These are phyloP conservation scores for Coelastrella sp. DNA, from an alignment of 139 green algal genomes.

Conservation along the genomic window DNA sequence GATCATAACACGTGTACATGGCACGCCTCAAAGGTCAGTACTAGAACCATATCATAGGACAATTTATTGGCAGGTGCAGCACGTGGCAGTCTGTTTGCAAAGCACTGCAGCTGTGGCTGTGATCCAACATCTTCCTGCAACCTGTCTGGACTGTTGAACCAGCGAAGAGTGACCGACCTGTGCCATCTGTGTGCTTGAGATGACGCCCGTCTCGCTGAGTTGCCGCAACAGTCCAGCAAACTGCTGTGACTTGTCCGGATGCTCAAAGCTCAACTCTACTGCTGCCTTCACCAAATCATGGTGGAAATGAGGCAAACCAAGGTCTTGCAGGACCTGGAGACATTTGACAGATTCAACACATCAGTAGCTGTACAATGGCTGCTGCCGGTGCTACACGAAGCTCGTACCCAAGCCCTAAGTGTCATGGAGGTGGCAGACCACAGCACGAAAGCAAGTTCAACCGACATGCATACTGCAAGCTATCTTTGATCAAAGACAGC, in stretches of 20 bases:
- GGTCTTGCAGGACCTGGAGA: conserved; percentile 63
- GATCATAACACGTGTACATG: no score
- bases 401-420: no score
- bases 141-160: background rate
- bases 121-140: background rate
- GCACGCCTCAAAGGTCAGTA: no score
- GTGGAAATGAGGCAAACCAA: conserved; percentile 83
- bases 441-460: no score
- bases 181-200: conserved; percentile 70
- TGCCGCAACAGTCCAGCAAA: conserved; percentile 69
- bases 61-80: no score
- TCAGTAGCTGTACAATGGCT: no score
- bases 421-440: no score
- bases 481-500: no score
- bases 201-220: conserved; percentile 58
- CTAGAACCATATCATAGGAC: no score
- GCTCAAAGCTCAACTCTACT: conserved; percentile 51
- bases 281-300: conserved; percentile 85
- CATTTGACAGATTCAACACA: background rate
- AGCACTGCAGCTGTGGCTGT: no score
- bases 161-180: conserved; percentile 45
- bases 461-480: no score
- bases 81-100: no score
- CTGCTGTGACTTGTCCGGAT: conserved; percentile 37
- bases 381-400: background rate